These are phyloP conservation scores for Phytomonas sp. DNA, from an alignment of 208 protist species.

Conservation along the genomic window DNA sequence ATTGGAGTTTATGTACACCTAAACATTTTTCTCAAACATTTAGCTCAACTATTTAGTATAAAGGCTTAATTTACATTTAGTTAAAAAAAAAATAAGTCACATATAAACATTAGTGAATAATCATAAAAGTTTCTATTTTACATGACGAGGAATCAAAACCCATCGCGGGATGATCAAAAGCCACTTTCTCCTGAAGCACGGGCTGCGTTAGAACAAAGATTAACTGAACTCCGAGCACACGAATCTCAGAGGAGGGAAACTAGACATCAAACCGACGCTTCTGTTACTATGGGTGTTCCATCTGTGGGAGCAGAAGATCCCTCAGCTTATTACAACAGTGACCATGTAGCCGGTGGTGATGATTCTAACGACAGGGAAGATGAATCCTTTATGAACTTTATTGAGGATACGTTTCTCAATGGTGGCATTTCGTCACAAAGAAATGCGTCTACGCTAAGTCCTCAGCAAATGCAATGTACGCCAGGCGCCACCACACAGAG, in stretches of 20 bases:
- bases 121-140: background rate
- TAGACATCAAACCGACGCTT: background rate
- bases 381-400: conserved; percentile 15
- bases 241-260: background rate
- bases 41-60: background rate
- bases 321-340: conserved; percentile 5
- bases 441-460: background rate
- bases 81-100: no score
- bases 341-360: conserved; percentile 18
- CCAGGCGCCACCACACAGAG: background rate
- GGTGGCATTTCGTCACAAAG: background rate
- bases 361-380: conserved; percentile 19
- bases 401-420: conserved; percentile 21
- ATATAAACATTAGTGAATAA: conserved; percentile 4
- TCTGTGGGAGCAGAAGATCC: background rate
- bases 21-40: background rate
- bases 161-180: background rate
- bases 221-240: background rate
- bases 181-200: background rate
- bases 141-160: background rate
- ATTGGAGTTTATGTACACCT: background rate
- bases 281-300: no score
- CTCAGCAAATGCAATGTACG: conserved; percentile 14
- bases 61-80: background rate
- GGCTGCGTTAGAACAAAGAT: background rate